Evolutionary conservation across 208 protist genomes (phyloP).

Genomic region (Acanthamoeba healyi): DNA sequence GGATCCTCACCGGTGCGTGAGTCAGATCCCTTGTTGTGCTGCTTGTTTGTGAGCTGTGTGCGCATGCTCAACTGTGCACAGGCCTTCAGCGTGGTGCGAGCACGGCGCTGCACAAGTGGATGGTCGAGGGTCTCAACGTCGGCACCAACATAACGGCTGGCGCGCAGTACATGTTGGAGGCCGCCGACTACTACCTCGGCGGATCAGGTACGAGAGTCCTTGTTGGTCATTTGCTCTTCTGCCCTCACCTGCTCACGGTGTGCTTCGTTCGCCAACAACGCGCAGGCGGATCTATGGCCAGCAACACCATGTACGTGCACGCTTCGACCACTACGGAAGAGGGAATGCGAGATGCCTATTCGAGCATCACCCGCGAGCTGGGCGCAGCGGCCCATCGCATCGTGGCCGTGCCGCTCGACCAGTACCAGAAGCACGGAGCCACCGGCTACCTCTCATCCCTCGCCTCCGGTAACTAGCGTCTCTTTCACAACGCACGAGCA

Average conservation of each 20-base stretch:
- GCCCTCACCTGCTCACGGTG: neutral
- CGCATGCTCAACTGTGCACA: neutral
- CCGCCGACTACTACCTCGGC: slow-evolving; percentile 78
- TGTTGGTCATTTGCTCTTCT: neutral
- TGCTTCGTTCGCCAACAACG: too few relatives aligned
- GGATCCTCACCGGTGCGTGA: slow-evolving; percentile 20
- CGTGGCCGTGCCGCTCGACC: slow-evolving; percentile 80
- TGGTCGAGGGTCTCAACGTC: slow-evolving; percentile 76
- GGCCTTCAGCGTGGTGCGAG: slow-evolving; percentile 76
- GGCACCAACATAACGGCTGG: slow-evolving; percentile 79
- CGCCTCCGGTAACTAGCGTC: neutral
- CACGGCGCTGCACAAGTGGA: slow-evolving; percentile 76
- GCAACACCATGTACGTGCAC: slow-evolving; percentile 70
- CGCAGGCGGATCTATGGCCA: neutral
- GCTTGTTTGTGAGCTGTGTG: neutral
- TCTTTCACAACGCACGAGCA: neutral
- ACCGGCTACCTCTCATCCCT: slow-evolving; percentile 81
- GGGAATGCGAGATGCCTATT: slow-evolving; percentile 80
- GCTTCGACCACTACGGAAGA: slow-evolving; percentile 68
- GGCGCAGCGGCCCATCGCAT: slow-evolving; percentile 77
- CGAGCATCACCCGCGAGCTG: slow-evolving; percentile 75
- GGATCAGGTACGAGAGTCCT: neutral
- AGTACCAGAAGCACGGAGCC: slow-evolving; percentile 80
- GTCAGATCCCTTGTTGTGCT: neutral
- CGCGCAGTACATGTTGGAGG: slow-evolving; percentile 78